These are phyloP conservation scores for Penicillium silybi DNA, from an alignment of 495 filamentous ascomycete species.

Conservation along the genomic window DNA sequence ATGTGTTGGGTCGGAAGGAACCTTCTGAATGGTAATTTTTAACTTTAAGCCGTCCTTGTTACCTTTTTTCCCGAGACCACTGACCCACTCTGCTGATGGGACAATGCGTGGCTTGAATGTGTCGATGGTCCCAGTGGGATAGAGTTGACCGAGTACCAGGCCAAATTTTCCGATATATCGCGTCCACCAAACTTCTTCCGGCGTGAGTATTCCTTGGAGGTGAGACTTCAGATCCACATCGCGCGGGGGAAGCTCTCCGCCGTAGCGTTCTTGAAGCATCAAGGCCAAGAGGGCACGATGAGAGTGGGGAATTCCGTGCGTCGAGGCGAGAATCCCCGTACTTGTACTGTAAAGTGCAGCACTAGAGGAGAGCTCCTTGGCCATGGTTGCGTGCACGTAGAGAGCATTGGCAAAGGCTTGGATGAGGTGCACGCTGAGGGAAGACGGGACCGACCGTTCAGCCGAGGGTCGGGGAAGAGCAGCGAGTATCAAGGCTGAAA, in stretches of 20 bases:
- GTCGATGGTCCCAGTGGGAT: slow-evolving; percentile 27
- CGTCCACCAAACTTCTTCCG: slow-evolving; percentile 56
- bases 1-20: slow-evolving; percentile 24
- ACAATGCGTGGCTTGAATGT: slow-evolving; percentile 27
- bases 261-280: slow-evolving; percentile 73
- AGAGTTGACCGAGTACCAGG: slow-evolving; percentile 23
- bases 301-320: slow-evolving; percentile 69
- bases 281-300: slow-evolving; percentile 68
- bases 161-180: slow-evolving; percentile 52
- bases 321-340: slow-evolving; percentile 58
- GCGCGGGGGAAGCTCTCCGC: slow-evolving; percentile 54
- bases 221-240: slow-evolving; percentile 46
- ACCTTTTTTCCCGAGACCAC: slow-evolving; percentile 23
- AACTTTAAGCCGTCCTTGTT: slow-evolving; percentile 25
- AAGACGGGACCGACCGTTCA: slow-evolving; percentile 24
- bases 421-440: slow-evolving; percentile 44
- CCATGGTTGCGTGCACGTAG: slow-evolving; percentile 47
- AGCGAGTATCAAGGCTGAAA: slow-evolving; percentile 41
- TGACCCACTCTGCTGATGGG: slow-evolving; percentile 22
- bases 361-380: slow-evolving; percentile 54
- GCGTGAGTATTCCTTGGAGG: slow-evolving; percentile 43
- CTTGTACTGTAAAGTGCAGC: slow-evolving; percentile 71
- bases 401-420: slow-evolving; percentile 49
- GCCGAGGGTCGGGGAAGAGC: slow-evolving; percentile 36
- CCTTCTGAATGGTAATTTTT: slow-evolving; percentile 25